phyloP scores from a whole-genome alignment of 305 asterid species.

The Solanum aculeatissimum region DNA sequence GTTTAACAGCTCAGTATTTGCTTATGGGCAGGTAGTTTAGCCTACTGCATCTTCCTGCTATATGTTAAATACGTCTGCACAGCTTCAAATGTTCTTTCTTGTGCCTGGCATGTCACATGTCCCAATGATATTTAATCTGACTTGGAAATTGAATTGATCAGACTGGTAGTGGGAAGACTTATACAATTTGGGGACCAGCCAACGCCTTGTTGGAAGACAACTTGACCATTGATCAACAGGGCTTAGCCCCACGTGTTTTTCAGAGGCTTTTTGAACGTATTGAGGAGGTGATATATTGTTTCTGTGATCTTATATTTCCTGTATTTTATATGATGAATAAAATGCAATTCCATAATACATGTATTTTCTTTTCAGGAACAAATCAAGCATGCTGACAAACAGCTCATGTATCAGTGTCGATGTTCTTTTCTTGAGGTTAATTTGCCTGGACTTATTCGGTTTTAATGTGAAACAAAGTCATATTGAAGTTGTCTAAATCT shows the following conservation, averaged over 20 bases:
- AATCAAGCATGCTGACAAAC: slow-evolving; percentile 68
- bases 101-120: background rate
- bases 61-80: background rate
- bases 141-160: slow-evolving; percentile 16
- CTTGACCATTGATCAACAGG: slow-evolving; percentile 49
- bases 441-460: background rate
- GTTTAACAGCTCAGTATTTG: slow-evolving; percentile 95
- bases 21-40: slow-evolving; percentile 79
- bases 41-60: background rate
- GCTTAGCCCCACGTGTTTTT: slow-evolving; percentile 96
- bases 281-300: slow-evolving; percentile 41
- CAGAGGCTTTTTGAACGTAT: slow-evolving; percentile 65
- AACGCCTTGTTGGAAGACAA: slow-evolving; percentile 63
- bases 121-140: background rate
- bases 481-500: background rate
- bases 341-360: background rate
- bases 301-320: background rate
- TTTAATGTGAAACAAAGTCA: background rate
- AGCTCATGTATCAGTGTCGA: slow-evolving; percentile 79
- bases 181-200: slow-evolving; percentile 97
- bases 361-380: slow-evolving; percentile 53
- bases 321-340: background rate
- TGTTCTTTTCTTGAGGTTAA: slow-evolving; percentile 98
- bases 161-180: slow-evolving; percentile 99
- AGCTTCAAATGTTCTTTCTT: background rate